These are phyloP conservation scores for Pouteria campechiana DNA, from an alignment of 179 eudicot genomes.

Conservation along the genomic window DNA sequence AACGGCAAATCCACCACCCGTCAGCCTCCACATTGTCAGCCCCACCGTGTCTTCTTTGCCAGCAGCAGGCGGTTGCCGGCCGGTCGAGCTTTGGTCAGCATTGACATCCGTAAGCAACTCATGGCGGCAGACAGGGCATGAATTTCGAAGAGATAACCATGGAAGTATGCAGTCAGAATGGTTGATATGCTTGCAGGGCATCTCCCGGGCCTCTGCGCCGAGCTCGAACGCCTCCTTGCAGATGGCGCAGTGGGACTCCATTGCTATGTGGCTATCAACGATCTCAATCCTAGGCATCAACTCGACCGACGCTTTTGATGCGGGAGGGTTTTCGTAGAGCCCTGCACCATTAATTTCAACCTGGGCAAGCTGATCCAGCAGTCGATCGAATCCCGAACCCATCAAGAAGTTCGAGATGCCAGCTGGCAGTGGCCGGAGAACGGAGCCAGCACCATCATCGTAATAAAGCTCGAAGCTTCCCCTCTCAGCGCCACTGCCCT, in stretches of 20 bases:
- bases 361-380: conserved; percentile 41
- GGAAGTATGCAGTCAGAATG: conserved; percentile 43
- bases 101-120: conserved; percentile 21
- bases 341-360: conserved; percentile 22
- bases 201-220: conserved; percentile 31
- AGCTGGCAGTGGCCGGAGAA: conserved; percentile 41
- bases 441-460: conserved; percentile 38
- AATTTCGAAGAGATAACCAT: conserved; percentile 28
- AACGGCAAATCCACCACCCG: conserved; percentile 46
- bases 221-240: conserved; percentile 26
- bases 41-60: conserved; percentile 25
- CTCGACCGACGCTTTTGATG: conserved; percentile 27
- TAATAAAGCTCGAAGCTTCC: conserved; percentile 34
- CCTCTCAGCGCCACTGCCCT: conserved; percentile 8
- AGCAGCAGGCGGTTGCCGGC: background rate
- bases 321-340: conserved; percentile 26
- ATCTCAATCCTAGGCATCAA: conserved; percentile 27
- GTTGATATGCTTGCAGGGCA: conserved; percentile 47
- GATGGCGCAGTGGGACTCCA: conserved; percentile 31
- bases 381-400: conserved; percentile 43
- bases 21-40: conserved; percentile 37
- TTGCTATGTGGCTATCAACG: conserved; percentile 6
- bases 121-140: conserved; percentile 43
- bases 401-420: conserved; percentile 38
- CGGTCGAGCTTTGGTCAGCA: too few relatives aligned